Evolutionary conservation across 768 basidiomycete genomes (phyloP), one percentile per base, ranked within the genome.

Genomic region (Mycena sanguinolenta): DNA sequence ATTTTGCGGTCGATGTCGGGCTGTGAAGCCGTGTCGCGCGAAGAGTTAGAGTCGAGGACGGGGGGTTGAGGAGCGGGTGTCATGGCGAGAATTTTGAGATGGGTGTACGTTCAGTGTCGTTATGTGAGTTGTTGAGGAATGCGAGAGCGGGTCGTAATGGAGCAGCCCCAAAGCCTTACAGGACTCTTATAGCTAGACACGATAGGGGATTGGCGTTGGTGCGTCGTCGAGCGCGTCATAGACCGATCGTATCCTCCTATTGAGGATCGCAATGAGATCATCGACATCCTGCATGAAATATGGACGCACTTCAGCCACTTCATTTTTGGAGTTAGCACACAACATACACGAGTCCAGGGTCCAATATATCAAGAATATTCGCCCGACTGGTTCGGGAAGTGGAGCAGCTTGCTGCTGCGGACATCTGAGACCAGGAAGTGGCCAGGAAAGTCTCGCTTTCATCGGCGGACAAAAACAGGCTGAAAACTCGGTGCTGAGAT

Each of bases 1-100:
- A 97, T 85, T 89, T 91, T 73, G 39, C 50, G 30, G 32, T 73
- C 65, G 44, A 73, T 34, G 25, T 65, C 59, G 36, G 62, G 59
- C 7, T 67, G 59, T 23, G 65, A 49, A 8, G 32, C 16, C 12
- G 65, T 9, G 54, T 42, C 32, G 17, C 50, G 50, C 53, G 53
- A 32, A 4, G 17, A 14, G 38, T 17, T 21, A n/a, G 60, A 12
- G n/a, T 46, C 27, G 30, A 49, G 28, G 21, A 30, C 46, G 46
- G 60, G 49, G 7, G 60, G 60, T 32, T 49, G 28, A 30, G 46
- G 32, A 10, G 60, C 21, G 32, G 49, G 46, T 4, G 60, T 21
- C 58, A 59, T 59, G 28, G 54, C 34, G 54, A 12, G 21, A 23
- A 23, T 34, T n/a, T 55, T 19, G 32, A 21, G 30, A 49, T 9